These are phyloP conservation scores for Gossypium lobatum DNA, from an alignment of 441 rosid genomes.

Conservation along the genomic window DNA sequence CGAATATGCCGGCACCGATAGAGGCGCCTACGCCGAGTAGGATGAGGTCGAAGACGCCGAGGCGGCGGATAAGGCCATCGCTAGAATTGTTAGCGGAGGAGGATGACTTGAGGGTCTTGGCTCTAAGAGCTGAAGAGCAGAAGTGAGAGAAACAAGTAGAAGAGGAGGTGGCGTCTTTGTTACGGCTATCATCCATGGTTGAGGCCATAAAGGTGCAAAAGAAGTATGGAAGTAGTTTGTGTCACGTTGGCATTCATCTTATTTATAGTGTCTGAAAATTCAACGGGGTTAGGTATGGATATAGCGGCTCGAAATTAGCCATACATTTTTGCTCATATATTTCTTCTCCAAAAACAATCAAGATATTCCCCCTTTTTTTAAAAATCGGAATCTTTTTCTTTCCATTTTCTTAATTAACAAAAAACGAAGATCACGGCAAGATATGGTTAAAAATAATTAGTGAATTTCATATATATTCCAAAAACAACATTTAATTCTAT, in stretches of 20 bases:
- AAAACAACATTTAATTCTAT: no score
- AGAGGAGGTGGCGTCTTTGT: conserved; percentile 15
- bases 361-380: no score
- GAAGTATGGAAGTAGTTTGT: not conserved
- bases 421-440: no score
- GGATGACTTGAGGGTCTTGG: conserved; percentile 44
- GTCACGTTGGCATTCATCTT: not conserved
- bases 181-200: conserved; percentile 27
- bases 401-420: no score
- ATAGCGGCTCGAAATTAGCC: not conserved
- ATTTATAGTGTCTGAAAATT: not conserved
- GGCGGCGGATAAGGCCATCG: conserved; percentile 71
- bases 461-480: no score
- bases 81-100: conserved; percentile 26
- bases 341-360: no score
- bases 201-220: no score
- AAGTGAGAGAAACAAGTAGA: conserved; percentile 52
- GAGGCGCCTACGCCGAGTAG: conserved; percentile 91
- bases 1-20: conserved; percentile 94
- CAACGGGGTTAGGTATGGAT: not conserved
- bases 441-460: no score
- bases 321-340: not conserved
- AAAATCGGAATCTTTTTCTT: no score
- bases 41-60: conserved; percentile 74
- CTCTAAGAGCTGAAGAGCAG: conserved; percentile 69